Percentiles rank a stretch among this genome's conserved stretches.
Evolutionary conservation across 1,284 basidiomycete genomes (phyloP).

Genomic region (Singerocomus inundabilis): DNA sequence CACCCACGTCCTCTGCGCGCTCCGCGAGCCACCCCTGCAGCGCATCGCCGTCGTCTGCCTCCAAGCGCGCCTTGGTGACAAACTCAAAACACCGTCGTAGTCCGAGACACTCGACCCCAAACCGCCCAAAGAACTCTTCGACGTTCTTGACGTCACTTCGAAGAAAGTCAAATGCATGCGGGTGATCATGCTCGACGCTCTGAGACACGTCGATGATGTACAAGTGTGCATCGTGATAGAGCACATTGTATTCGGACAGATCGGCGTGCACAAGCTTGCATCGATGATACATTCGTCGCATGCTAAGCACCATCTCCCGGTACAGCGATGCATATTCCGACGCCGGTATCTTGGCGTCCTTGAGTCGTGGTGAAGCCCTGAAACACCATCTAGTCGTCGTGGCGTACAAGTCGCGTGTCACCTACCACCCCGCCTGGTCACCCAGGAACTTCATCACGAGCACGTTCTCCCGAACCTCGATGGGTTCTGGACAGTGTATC

Average conservation of each 20-base stretch:
- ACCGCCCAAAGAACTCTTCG: constrained; percentile 86
- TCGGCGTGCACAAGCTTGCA: constrained; percentile 98
- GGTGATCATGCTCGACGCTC: constrained; percentile 98
- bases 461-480: constrained; percentile 96
- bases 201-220: constrained; percentile 99
- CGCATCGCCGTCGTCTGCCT: constrained; percentile 42
- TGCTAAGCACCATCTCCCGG: constrained; percentile 74
- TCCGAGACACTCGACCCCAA: constrained; percentile 78
- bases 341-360: constrained; percentile 75
- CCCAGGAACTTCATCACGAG: constrained; percentile 96
- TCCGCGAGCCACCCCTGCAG: constrained; percentile 54
- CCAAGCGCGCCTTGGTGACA: constrained; percentile 61
- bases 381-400: constrained; percentile 2
- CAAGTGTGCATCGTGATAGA: constrained; percentile 80
- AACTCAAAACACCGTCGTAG: constrained; percentile 87
- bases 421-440: constrained; percentile 75
- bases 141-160: constrained; percentile 91
- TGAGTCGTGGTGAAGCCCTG: constrained; percentile 88
- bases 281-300: constrained; percentile 84
- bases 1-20: constrained; percentile 12
- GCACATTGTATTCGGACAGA: constrained; percentile 97
- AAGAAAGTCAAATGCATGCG: constrained; percentile 93
- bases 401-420: constrained; percentile 15
- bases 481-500: constrained; percentile 81
- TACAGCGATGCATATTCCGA: constrained; percentile 67